Conservation (phyloP, 129 eudicot genomes). For the Silybum marianum region DNA sequence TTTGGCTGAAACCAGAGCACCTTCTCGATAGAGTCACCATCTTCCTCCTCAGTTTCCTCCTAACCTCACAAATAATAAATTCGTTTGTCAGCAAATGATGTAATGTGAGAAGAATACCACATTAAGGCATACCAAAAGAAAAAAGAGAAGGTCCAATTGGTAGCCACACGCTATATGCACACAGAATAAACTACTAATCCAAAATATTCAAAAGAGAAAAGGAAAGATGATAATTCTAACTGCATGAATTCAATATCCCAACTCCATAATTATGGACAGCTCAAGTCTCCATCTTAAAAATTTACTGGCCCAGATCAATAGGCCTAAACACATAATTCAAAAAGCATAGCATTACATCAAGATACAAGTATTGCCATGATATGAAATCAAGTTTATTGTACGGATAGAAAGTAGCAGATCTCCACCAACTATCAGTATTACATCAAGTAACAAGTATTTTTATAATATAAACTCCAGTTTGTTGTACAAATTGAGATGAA, state of each 20-base stretch:
- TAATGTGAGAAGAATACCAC: slow-evolving; percentile 12
- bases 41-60: slow-evolving; percentile 96
- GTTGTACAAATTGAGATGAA: not conserved
- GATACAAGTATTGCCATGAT: not conserved
- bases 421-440: not conserved
- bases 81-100: not conserved
- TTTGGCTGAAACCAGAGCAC: slow-evolving; percentile 98
- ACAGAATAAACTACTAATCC: not conserved
- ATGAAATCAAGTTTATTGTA: not conserved
- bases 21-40: slow-evolving; percentile 85
- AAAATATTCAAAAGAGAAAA: not conserved
- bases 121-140: not conserved
- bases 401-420: not conserved
- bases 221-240: not conserved
- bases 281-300: not conserved
- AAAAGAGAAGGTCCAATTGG: not conserved
- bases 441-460: not conserved
- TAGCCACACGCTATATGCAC: not conserved
- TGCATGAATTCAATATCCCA: not conserved
- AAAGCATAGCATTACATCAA: not conserved
- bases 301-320: not conserved
- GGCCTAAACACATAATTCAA: not conserved
- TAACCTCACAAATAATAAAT: slow-evolving; percentile 34
- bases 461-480: not conserved
- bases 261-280: not conserved